Conservation (phyloP, 1,139 yeast species). For the Oligophagozyma castellii region DNA sequence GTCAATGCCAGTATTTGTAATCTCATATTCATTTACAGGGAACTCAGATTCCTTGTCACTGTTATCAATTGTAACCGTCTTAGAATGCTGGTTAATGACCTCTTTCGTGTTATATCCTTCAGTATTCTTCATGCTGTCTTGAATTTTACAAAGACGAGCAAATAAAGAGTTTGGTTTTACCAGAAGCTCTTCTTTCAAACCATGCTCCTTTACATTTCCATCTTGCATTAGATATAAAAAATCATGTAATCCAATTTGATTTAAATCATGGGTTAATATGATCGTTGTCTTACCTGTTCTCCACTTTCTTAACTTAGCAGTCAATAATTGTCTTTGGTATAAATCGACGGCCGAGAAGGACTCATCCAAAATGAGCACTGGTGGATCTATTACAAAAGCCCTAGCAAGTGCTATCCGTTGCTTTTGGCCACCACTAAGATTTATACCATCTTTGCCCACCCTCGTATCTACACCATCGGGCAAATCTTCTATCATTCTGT, state of each 20-base stretch:
- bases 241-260: slow-evolving; percentile 42
- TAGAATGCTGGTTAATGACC: background rate
- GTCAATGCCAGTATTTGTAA: background rate
- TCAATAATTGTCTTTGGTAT: slow-evolving; percentile 30
- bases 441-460: slow-evolving; percentile 33
- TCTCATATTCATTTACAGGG: background rate
- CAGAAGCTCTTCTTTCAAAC: slow-evolving; percentile 27
- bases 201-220: slow-evolving; percentile 40
- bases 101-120: background rate
- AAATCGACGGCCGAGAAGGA: slow-evolving; percentile 70
- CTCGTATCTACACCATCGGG: slow-evolving; percentile 43
- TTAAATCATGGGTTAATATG: slow-evolving; percentile 63
- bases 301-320: slow-evolving; percentile 42
- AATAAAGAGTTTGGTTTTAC: background rate
- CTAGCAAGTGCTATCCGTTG: slow-evolving; percentile 77
- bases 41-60: background rate
- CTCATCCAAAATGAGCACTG: slow-evolving; percentile 73
- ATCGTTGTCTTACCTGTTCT: slow-evolving; percentile 63
- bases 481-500: slow-evolving; percentile 32
- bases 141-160: background rate
- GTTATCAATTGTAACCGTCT: background rate
- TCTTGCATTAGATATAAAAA: slow-evolving; percentile 41
- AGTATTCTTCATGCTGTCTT: background rate
- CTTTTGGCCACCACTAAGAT: slow-evolving; percentile 83
- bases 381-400: slow-evolving; percentile 58